Evolutionary conservation across 192 early-diverging fungal species (phyloP).

Genomic region (Coemansia sp.): DNA sequence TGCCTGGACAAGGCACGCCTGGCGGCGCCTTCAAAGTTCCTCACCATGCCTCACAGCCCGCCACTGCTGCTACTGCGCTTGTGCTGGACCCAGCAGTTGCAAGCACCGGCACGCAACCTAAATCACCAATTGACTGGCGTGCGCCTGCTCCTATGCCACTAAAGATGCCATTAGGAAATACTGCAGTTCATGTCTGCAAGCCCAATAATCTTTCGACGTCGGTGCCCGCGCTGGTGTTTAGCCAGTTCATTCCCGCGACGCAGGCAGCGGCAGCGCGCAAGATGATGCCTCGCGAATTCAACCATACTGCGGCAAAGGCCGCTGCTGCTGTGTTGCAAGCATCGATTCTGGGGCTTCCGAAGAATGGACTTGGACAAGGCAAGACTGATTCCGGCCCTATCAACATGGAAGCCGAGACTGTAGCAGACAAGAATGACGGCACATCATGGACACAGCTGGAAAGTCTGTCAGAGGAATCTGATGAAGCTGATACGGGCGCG

Average conservation of each 20-base stretch:
- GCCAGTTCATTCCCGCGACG: constrained; percentile 55
- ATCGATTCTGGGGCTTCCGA: constrained; percentile 49
- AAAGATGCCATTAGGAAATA: not conserved
- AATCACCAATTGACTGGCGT: constrained; percentile 32
- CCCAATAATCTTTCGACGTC: constrained; percentile 46
- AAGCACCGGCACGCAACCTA: constrained; percentile 12
- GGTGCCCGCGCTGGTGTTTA: constrained; percentile 51
- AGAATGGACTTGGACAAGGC: constrained; percentile 53
- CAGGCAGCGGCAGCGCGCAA: constrained; percentile 54
- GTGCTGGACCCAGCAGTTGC: constrained; percentile 20
- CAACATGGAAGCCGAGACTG: constrained; percentile 8
- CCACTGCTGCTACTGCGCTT: constrained; percentile 22
- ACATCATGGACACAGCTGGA: constrained; percentile 35
- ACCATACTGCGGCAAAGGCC: constrained; percentile 45
- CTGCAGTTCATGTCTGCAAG: constrained; percentile 11
- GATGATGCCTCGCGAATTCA: constrained; percentile 57
- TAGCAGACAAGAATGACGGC: not conserved
- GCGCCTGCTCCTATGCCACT: constrained; percentile 10
- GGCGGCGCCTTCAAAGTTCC: not conserved
- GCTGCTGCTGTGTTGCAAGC: constrained; percentile 52
- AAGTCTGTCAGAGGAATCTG: constrained; percentile 34
- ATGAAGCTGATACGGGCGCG: constrained; percentile 22
- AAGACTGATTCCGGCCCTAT: constrained; percentile 18
- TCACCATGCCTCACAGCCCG: constrained; percentile 15
- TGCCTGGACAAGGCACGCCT: constrained; percentile 5